Evolutionary conservation across 306 rosid genomes (phyloP).

Genomic region (Cucurbita pepo): DNA sequence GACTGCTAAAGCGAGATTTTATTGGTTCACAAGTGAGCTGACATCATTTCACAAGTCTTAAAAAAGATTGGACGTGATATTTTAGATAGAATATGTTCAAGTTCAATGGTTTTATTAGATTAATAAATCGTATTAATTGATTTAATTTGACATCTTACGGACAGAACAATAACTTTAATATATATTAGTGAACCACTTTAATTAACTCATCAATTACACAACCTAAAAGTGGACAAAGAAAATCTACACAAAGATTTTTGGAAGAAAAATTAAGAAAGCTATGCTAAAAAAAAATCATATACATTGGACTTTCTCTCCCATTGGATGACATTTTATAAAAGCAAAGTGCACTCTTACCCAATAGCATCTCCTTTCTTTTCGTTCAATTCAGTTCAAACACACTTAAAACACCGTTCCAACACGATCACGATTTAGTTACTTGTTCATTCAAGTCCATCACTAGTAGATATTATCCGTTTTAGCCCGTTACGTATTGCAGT

Average conservation of each 20-base stretch:
- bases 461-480: no score
- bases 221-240: slow-evolving; percentile 1
- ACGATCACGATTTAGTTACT: no score
- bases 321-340: neutral
- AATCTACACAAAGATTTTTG: neutral
- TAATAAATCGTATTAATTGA: neutral
- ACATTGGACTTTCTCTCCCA: neutral
- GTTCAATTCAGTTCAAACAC: neutral
- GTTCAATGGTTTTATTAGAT: neutral
- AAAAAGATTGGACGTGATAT: neutral
- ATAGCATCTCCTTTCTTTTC: slow-evolving; percentile 1
- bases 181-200: slow-evolving; percentile 1
- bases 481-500: no score
- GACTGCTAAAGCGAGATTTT: neutral
- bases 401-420: neutral
- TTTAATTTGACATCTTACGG: neutral
- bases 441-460: no score
- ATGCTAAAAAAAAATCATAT: neutral
- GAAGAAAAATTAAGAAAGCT: neutral
- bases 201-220: neutral
- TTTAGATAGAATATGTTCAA: neutral
- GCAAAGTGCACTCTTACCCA: neutral
- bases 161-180: neutral
- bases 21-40: neutral
- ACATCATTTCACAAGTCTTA: neutral